Evolutionary conservation across 2,329 filamentous ascomycete species (phyloP), one percentile per base, ranked within the genome.

Genomic region (Diaporthe citrichinensis): DNA sequence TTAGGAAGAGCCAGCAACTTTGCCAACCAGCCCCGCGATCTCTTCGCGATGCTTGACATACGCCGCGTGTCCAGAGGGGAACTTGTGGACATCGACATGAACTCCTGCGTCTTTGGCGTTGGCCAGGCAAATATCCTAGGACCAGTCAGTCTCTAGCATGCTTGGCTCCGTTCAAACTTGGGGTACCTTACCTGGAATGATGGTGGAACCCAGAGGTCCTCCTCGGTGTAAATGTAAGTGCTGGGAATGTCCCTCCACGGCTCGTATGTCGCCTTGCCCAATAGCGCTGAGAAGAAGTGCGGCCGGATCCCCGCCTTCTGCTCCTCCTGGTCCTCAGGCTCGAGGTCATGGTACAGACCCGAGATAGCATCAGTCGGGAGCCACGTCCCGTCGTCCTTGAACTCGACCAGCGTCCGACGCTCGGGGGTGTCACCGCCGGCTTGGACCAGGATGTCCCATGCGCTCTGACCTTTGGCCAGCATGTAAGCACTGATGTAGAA

Each of bases 401-500:
- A 31, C 4, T 71, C 67, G n/a, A 71, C 67, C n/a, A 58, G 51
- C 36, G 51, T 41, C n/a, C 36, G 34, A 25, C 71, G 46, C 59
- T 73, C 71, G 4, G 71, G 58, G 5, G 58, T 73, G 20, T 73
- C 58, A 20, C 71, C 58, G 14, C 10, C 58, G 17, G 41, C 59
- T 39, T 28, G 36, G 17, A 73, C 58, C 20, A 73, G n/a, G 2
- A 73, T 34, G 15, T 73, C 72, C 72, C 58, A 73, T 7, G 51
- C 46, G 61, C 72, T 73, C n/a, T 73, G 72, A 51, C 20, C 59
- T 36, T 58, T 15, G 15, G 58, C 51, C 8, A 73, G 59, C 34
- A 73, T 23, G 59, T 73, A 73, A 9, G 71, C 71, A 31, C 58
- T 67, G 46, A 73, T 41, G 28, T 73, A 73, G 4, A 73, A 17